phyloP scores from a whole-genome alignment of 2,329 filamentous ascomycete species.

The Fusarium sambucinum region DNA sequence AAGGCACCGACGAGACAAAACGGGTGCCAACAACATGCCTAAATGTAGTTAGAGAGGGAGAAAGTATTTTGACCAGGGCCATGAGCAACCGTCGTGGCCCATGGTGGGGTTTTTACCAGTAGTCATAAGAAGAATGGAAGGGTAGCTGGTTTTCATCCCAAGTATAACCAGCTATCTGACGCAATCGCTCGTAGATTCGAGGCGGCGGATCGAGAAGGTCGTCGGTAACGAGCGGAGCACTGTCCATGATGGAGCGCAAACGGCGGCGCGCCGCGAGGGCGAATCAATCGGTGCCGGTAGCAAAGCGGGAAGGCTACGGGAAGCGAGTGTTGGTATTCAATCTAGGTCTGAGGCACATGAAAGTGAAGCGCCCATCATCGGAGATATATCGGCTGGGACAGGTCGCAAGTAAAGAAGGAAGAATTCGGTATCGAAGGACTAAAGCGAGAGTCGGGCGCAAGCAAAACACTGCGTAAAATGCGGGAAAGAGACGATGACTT shows the following conservation, averaged over 20 bases:
- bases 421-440: conserved; percentile 2
- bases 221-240: conserved; percentile 62
- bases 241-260: conserved; percentile 62
- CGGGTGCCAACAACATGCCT: conserved; percentile 77
- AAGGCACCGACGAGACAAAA: conserved; percentile 63
- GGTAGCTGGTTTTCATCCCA: conserved; percentile 76
- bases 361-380: conserved; percentile 52
- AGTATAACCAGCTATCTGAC: conserved; percentile 78
- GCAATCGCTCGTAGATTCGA: conserved; percentile 78
- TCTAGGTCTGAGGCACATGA: conserved; percentile 46
- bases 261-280: conserved; percentile 41
- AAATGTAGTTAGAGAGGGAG: conserved; percentile 34
- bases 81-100: not conserved
- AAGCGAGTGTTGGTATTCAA: conserved; percentile 47
- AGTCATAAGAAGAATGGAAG: conserved; percentile 82
- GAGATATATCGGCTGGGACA: conserved; percentile 39
- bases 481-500: conserved; percentile 7
- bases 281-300: conserved; percentile 38
- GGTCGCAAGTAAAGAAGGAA: conserved; percentile 6
- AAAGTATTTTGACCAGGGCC: not conserved
- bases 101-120: conserved; percentile 70
- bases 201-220: conserved; percentile 72
- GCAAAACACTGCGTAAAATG: conserved; percentile 3
- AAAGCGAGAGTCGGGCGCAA: conserved; percentile 26
- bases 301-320: conserved; percentile 35